Evolutionary conservation across 2,329 filamentous ascomycete species (phyloP).

Genomic region (Talaromyces amestolkiae): DNA sequence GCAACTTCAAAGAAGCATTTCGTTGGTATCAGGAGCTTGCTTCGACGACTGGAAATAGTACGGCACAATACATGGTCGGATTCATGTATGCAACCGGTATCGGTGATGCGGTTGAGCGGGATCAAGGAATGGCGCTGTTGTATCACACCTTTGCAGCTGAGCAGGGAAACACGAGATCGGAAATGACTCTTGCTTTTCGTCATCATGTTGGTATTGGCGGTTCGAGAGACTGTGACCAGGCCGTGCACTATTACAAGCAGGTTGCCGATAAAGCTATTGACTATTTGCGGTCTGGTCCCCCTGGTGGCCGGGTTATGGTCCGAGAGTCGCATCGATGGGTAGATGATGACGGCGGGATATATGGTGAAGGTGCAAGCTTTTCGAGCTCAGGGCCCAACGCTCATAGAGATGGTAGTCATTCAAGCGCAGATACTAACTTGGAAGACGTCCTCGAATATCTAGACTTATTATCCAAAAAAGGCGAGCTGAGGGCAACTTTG

Average conservation of each 20-base stretch:
- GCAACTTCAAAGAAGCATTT: constrained; percentile 77
- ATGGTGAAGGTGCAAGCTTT: constrained; percentile 90
- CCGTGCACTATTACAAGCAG: constrained; percentile 83
- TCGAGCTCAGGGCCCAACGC: constrained; percentile 83
- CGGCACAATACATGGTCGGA: constrained; percentile 92
- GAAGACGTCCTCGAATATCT: constrained; percentile 95
- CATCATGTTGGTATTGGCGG: constrained; percentile 83
- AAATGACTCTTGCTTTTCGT: constrained; percentile 91
- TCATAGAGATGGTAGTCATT: constrained; percentile 67
- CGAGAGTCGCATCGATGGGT: constrained; percentile 80
- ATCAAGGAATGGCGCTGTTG: constrained; percentile 87
- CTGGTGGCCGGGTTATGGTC: constrained; percentile 76
- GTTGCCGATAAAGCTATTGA: constrained; percentile 90
- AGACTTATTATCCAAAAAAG: constrained; percentile 84
- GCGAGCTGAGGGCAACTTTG: constrained; percentile 82
- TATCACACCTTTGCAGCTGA: constrained; percentile 94
- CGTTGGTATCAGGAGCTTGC: constrained; percentile 77
- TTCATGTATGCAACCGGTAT: constrained; percentile 95
- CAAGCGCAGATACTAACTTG: constrained; percentile 78
- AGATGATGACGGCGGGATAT: constrained; percentile 87
- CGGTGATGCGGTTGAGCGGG: constrained; percentile 72
- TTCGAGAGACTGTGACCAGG: constrained; percentile 78
- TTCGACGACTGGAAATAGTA: constrained; percentile 74
- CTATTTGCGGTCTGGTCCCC: constrained; percentile 85
- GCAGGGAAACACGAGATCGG: constrained; percentile 74